A percentile compares a stretch with the other conserved stretches of the same genome.
Conservation (phyloP, 2,329 filamentous ascomycete genomes). For the Sporothrix humicola region DNA sequence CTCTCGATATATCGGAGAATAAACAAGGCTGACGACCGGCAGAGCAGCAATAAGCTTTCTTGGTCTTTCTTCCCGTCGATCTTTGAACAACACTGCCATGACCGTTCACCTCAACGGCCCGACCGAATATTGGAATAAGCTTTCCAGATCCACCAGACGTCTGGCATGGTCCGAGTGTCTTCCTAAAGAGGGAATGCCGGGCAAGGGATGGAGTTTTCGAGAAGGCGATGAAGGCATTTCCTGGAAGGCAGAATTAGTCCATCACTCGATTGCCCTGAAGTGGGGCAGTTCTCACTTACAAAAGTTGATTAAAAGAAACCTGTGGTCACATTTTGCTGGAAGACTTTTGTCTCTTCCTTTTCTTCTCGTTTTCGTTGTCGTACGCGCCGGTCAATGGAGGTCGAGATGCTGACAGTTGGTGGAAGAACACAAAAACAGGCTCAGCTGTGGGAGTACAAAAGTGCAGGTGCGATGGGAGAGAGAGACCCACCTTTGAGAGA, state of each 20-base stretch:
- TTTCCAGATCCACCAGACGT: not conserved
- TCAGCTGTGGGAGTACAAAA: not conserved
- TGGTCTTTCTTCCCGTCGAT: not conserved
- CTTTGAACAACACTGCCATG: not conserved
- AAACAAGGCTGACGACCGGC: not conserved
- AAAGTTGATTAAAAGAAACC: no score
- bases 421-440: not conserved
- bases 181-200: slow-evolving; percentile 10
- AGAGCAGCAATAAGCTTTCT: not conserved
- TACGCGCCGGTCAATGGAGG: not conserved
- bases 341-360: not conserved
- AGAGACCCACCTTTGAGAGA: not conserved
- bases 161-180: slow-evolving; percentile 20
- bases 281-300: no score
- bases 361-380: not conserved
- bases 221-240: not conserved
- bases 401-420: not conserved
- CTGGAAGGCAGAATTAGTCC: not conserved
- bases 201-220: not conserved
- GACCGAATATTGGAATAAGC: not conserved
- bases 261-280: not conserved
- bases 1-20: not conserved
- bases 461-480: not conserved
- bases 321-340: no score
- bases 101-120: not conserved